These are phyloP conservation scores for Ramularia endophylla DNA, from an alignment of 2,329 filamentous ascomycete species.

Conservation along the genomic window DNA sequence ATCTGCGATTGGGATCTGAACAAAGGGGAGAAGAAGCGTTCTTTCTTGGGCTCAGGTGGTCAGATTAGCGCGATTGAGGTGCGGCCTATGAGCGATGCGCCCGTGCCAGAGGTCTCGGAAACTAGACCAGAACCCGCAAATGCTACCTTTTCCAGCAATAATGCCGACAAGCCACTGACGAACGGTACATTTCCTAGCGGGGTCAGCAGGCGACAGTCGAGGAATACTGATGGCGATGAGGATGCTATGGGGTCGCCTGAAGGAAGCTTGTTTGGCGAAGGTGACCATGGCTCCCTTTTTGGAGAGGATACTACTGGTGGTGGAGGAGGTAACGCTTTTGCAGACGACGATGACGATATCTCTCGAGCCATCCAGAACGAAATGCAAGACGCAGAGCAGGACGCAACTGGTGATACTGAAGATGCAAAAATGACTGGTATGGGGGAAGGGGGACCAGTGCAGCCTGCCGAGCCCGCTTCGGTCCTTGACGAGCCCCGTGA, in stretches of 20 bases:
- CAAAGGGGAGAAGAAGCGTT: constrained; percentile 67
- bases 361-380: constrained; percentile 62
- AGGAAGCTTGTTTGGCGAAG: constrained; percentile 78
- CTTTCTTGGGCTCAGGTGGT: constrained; percentile 69
- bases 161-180: constrained; percentile 51
- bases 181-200: constrained; percentile 48
- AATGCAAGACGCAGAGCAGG: constrained; percentile 31
- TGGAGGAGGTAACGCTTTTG: constrained; percentile 53
- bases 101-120: constrained; percentile 65
- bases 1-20: constrained; percentile 95
- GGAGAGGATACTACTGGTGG: constrained; percentile 56
- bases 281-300: constrained; percentile 69
- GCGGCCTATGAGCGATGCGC: constrained; percentile 67
- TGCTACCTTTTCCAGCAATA: constrained; percentile 73
- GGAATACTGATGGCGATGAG: constrained; percentile 38
- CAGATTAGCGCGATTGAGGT: constrained; percentile 88
- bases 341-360: constrained; percentile 82
- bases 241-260: constrained; percentile 60
- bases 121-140: constrained; percentile 54
- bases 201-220: constrained; percentile 14
- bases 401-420: constrained; percentile 29
- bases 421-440: constrained; percentile 42
- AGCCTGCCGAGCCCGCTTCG: constrained; percentile 31
- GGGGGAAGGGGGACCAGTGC: constrained; percentile 35
- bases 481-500: background rate